These are phyloP conservation scores for Spinacia oleracea DNA, from an alignment of 179 eudicot species.

Conservation along the genomic window DNA sequence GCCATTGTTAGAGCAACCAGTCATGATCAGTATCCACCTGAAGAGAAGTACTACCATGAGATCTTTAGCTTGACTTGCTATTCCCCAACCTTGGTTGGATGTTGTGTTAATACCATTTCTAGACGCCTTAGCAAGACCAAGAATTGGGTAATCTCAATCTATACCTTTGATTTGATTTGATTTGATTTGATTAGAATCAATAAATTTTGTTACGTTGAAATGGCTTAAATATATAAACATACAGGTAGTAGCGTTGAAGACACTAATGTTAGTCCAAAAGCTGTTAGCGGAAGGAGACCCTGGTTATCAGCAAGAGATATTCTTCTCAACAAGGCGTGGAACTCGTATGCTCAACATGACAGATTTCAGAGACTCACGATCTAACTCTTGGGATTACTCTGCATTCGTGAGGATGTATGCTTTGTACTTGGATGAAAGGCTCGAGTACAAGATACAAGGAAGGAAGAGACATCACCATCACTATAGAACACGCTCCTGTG, in stretches of 20 bases:
- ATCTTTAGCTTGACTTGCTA: slow-evolving; percentile 64
- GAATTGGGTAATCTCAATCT: slow-evolving; percentile 49
- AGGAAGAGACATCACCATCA: slow-evolving; percentile 33
- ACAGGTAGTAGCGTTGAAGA: slow-evolving; percentile 70
- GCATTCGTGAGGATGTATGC: slow-evolving; percentile 73
- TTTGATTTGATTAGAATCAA: too few species aligned
- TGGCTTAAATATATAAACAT: too few species aligned
- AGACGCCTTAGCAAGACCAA: slow-evolving; percentile 71
- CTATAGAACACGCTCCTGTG: slow-evolving; percentile 10
- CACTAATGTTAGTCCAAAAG: slow-evolving; percentile 64
- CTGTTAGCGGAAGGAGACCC: slow-evolving; percentile 73
- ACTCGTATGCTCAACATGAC: slow-evolving; percentile 79
- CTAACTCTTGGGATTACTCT: slow-evolving; percentile 70
- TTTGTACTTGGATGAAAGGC: slow-evolving; percentile 63
- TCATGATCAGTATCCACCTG: slow-evolving; percentile 76
- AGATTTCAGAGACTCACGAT: slow-evolving; percentile 62
- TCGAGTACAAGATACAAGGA: slow-evolving; percentile 69
- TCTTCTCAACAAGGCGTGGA: slow-evolving; percentile 76
- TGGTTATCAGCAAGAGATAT: slow-evolving; percentile 63
- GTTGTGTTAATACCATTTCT: slow-evolving; percentile 56
- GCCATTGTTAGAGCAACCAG: slow-evolving; percentile 86
- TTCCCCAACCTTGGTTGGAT: slow-evolving; percentile 45
- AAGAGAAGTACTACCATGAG: slow-evolving; percentile 59
- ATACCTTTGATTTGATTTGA: neutral
- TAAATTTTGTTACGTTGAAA: too few species aligned